These are phyloP conservation scores for Lachnellula willkommii DNA, from an alignment of 2,329 filamentous ascomycete genomes.

Conservation along the genomic window DNA sequence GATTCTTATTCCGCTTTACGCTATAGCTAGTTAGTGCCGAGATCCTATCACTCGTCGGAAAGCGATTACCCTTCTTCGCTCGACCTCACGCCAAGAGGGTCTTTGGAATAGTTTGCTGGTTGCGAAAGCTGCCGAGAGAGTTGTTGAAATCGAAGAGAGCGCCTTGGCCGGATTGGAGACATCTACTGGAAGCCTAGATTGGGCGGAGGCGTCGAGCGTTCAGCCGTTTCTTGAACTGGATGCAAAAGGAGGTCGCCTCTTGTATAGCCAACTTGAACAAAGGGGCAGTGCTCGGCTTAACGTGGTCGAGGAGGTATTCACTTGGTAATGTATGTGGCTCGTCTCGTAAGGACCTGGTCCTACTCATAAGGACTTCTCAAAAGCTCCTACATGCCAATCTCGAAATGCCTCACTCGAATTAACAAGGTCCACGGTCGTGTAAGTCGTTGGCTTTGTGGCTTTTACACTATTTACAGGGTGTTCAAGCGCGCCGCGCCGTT, in stretches of 20 bases:
- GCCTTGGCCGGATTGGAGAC: too few species aligned
- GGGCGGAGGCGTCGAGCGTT: not conserved
- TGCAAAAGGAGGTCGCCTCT: conserved; percentile 8
- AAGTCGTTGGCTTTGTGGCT: too few species aligned
- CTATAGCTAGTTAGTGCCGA: conserved; percentile 58
- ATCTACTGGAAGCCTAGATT: not conserved
- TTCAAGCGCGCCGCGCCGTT: too few species aligned
- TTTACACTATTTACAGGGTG: too few species aligned
- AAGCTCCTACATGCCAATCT: not conserved
- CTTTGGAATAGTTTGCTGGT: conserved; percentile 51
- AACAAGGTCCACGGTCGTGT: not conserved
- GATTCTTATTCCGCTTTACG: conserved; percentile 57
- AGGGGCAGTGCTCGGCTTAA: not conserved
- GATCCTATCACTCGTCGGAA: conserved; percentile 50
- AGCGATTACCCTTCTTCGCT: conserved; percentile 55
- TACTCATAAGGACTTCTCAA: not conserved
- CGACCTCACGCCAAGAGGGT: conserved; percentile 55
- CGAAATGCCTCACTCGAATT: not conserved
- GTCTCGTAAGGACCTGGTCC: not conserved
- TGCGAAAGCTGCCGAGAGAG: conserved; percentile 16
- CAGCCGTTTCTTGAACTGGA: conserved; percentile 13
- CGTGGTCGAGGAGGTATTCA: conserved; percentile 13
- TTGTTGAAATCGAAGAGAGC: conserved; percentile 21
- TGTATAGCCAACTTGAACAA: conserved; percentile 4
- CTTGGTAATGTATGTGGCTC: conserved; percentile 2